Evolutionary conservation across 139 green algal species (phyloP).

Genomic region (Haematococcus lacustris): DNA sequence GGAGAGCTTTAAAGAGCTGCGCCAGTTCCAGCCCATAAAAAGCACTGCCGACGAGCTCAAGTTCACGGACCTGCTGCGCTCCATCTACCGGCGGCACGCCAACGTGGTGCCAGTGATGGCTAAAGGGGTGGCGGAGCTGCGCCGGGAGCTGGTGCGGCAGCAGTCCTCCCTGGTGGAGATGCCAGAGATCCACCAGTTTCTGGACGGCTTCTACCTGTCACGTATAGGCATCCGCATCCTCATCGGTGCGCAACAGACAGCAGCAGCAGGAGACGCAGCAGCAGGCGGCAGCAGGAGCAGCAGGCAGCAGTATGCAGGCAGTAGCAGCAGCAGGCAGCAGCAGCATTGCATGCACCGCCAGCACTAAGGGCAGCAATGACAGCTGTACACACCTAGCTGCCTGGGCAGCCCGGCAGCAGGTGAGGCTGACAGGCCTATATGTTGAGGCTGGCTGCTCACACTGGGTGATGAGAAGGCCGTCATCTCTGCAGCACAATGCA

Average conservation of each 20-base stretch:
- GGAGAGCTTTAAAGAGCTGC: constrained; percentile 92
- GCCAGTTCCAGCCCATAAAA: constrained; percentile 62
- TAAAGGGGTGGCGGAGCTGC: constrained; percentile 72
- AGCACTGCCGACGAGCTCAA: constrained; percentile 68
- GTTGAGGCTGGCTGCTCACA: too few relatives aligned
- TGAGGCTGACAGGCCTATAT: too few relatives aligned
- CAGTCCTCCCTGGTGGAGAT: constrained; percentile 60
- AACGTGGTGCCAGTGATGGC: constrained; percentile 95
- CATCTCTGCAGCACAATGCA: too few relatives aligned
- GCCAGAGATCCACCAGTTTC: constrained; percentile 96
- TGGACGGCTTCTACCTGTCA: constrained; percentile 96
- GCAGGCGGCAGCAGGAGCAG: too few relatives aligned
- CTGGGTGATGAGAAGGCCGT: too few relatives aligned
- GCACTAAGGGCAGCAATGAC: too few relatives aligned
- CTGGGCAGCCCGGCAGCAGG: too few relatives aligned
- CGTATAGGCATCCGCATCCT: constrained; percentile 98
- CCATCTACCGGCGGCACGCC: constrained; percentile 47
- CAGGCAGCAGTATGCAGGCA: too few relatives aligned
- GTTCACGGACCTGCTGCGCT: constrained; percentile 65
- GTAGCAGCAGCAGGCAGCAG: too few relatives aligned
- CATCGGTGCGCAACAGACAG: constrained; percentile 68
- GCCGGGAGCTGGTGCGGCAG: constrained; percentile 19
- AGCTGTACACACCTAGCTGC: too few relatives aligned
- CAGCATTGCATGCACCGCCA: too few relatives aligned
- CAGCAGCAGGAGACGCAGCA: too few relatives aligned